phyloP scores from a whole-genome alignment of 2,329 filamentous ascomycete species.

The Endothia cerciana region DNA sequence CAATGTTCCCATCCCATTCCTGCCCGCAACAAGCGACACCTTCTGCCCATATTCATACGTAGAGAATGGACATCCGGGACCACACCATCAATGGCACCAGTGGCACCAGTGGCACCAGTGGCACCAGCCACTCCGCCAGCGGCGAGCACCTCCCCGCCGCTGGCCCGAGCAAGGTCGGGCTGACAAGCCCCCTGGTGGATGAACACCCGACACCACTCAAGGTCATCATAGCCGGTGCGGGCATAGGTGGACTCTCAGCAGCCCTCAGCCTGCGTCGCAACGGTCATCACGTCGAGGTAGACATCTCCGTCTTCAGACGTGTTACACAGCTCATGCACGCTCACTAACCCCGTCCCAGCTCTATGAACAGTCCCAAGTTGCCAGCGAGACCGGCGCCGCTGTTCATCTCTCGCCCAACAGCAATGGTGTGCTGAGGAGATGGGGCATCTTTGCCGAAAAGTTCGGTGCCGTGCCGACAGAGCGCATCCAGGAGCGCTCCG shows the following conservation, averaged over 20 bases:
- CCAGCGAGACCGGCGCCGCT: constrained; percentile 61
- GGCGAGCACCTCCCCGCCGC: not conserved
- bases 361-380: constrained; percentile 59
- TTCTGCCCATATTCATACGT: not conserved
- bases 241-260: constrained; percentile 57
- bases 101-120: not conserved
- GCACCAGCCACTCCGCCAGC: not conserved
- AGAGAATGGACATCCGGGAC: not conserved
- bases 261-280: constrained; percentile 57
- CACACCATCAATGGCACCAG: not conserved
- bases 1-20: not conserved
- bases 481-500: constrained; percentile 31
- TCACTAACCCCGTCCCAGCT: constrained; percentile 41
- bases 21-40: not conserved
- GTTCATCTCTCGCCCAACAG: constrained; percentile 66
- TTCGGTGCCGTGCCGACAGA: constrained; percentile 41
- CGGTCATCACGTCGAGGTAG: constrained; percentile 51
- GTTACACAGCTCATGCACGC: not conserved
- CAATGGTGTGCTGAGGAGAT: constrained; percentile 56
- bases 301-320: too few relatives aligned
- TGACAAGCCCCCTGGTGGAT: constrained; percentile 20
- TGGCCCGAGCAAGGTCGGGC: constrained; percentile 22
- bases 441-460: constrained; percentile 43
- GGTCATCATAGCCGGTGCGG: constrained; percentile 42
- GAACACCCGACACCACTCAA: constrained; percentile 30